Conservation (phyloP, 225 moss, liverwort and hornwort species). For the Asterella californica region DNA sequence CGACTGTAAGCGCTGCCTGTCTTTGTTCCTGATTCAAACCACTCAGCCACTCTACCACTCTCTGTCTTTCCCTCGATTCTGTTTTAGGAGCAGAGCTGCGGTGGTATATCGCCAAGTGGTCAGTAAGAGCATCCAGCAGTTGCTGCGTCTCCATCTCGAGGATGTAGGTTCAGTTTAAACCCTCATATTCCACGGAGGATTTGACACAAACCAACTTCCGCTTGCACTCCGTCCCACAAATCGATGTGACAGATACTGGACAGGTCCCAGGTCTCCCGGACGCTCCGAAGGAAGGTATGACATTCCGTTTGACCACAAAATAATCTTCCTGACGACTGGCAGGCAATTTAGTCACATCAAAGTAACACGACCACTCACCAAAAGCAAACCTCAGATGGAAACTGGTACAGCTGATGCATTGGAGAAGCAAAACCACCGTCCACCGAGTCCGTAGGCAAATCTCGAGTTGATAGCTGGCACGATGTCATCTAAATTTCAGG, state of each 20-base stretch:
- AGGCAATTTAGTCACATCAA: neutral
- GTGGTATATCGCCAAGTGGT: constrained; percentile 85
- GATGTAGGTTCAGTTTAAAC: neutral
- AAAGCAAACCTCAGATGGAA: neutral
- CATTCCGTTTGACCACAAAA: constrained; percentile 19
- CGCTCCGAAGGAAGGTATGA: constrained; percentile 11
- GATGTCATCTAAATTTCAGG: neutral
- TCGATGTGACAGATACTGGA: neutral
- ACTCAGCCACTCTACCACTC: constrained; percentile 60
- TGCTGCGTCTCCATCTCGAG: constrained; percentile 67
- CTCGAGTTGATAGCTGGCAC: neutral
- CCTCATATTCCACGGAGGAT: constrained; percentile 36
- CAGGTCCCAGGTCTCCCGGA: constrained; percentile 11
- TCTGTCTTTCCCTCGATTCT: constrained; percentile 48
- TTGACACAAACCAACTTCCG: constrained; percentile 33
- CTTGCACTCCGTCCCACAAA: constrained; percentile 15
- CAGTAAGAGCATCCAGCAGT: constrained; percentile 71
- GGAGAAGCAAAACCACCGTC: neutral
- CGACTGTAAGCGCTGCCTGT: constrained; percentile 60
- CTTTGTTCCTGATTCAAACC: constrained; percentile 59
- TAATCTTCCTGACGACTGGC: neutral
- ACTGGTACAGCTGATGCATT: neutral
- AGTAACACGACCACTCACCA: neutral
- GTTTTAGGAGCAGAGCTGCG: constrained; percentile 40
- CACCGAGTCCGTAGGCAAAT: constrained; percentile 1